Evolutionary conservation across 345 rosid genomes (phyloP).

Genomic region (Erodium maritimum): DNA sequence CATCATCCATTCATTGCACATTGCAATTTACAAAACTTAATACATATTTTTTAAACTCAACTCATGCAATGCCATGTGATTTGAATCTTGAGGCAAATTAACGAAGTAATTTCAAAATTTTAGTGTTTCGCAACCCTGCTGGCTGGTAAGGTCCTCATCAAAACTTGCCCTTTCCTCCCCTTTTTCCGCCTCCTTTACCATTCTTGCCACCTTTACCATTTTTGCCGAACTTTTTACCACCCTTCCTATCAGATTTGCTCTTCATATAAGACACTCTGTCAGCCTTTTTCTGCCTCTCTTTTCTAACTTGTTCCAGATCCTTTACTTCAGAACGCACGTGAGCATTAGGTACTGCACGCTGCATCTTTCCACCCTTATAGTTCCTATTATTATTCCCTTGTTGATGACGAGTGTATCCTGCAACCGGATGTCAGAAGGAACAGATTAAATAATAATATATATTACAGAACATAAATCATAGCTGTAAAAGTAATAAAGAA

Average conservation of each 20-base stretch:
- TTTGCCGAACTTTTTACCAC: slow-evolving; percentile 25
- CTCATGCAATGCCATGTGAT: too few species aligned
- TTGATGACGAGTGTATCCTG: slow-evolving; percentile 25
- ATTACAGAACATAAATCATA: background rate
- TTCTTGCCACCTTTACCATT: slow-evolving; percentile 21
- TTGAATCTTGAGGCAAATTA: too few species aligned
- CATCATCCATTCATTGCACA: too few species aligned
- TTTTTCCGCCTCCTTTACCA: slow-evolving; percentile 42
- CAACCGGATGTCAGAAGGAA: background rate
- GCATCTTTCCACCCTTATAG: slow-evolving; percentile 38
- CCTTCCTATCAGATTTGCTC: slow-evolving; percentile 33
- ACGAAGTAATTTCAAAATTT: too few species aligned
- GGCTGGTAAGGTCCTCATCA: slow-evolving; percentile 29
- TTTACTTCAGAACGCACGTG: slow-evolving; percentile 78
- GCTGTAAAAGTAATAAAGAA: background rate
- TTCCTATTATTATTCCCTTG: slow-evolving; percentile 24
- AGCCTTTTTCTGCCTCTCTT: slow-evolving; percentile 75
- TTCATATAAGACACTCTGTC: slow-evolving; percentile 43
- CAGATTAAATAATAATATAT: background rate
- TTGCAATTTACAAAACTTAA: too few species aligned
- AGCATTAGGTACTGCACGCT: slow-evolving; percentile 47
- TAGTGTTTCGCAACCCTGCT: too few species aligned
- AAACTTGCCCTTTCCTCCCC: slow-evolving; percentile 35
- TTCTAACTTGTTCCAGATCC: slow-evolving; percentile 79
- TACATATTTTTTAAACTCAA: too few species aligned